Conservation (phyloP, 1,284 basidiomycete genomes). For the Cutaneotrichosporon daszewskae region DNA sequence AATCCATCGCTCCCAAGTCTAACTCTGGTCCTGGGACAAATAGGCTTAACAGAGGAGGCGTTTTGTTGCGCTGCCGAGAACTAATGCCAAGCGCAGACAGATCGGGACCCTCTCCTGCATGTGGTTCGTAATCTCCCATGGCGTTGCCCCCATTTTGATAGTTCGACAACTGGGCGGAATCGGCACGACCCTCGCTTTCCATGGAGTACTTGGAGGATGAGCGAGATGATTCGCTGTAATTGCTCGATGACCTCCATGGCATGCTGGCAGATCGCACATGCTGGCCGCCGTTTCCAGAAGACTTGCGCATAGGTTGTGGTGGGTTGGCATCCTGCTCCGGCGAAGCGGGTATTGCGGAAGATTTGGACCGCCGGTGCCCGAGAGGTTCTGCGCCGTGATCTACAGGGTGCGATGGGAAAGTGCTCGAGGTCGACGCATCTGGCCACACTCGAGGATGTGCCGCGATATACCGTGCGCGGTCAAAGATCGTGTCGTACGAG, state of each 20-base stretch:
- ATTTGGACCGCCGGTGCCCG: slow-evolving; percentile 27
- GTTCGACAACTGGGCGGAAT: too few relatives aligned
- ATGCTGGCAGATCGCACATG: slow-evolving; percentile 34
- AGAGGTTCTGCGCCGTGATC: not conserved
- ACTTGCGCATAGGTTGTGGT: too few relatives aligned
- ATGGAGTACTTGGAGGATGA: too few relatives aligned
- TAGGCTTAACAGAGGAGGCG: slow-evolving; percentile 3
- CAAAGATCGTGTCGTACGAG: slow-evolving; percentile 35
- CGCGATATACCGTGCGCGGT: slow-evolving; percentile 20
- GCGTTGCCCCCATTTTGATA: too few relatives aligned
- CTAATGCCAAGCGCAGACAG: not conserved
- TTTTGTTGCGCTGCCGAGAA: not conserved
- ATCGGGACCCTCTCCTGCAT: too few relatives aligned
- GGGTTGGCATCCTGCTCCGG: too few relatives aligned
- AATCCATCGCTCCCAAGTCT: not conserved
- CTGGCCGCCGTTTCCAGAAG: slow-evolving; percentile 4
- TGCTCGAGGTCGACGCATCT: slow-evolving; percentile 7
- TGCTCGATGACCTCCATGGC: slow-evolving; percentile 23
- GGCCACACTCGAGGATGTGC: slow-evolving; percentile 15
- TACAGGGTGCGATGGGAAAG: slow-evolving; percentile 8
- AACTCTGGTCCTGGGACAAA: slow-evolving; percentile 3
- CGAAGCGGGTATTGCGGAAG: too few relatives aligned
- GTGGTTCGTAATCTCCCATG: too few relatives aligned
- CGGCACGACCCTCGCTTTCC: too few relatives aligned
- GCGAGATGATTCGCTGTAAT: not conserved